Conservation (phyloP, 306 rosid species). For the Ochetophila trinervis region DNA sequence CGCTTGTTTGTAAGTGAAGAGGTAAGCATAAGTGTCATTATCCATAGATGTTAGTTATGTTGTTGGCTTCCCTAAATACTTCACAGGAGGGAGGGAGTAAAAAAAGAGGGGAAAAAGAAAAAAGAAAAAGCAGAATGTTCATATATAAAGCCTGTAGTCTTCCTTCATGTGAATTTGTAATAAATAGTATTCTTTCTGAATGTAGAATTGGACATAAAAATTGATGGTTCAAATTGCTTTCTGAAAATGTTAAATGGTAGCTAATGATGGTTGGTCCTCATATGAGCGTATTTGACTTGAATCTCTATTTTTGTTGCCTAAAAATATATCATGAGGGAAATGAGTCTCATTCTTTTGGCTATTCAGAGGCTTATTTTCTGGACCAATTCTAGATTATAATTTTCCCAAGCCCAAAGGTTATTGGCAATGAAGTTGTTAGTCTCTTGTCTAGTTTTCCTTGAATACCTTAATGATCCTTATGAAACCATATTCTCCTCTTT, state of each 20-base stretch:
- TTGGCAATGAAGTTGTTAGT: too few relatives aligned
- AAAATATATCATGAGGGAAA: too few relatives aligned
- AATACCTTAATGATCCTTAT: neutral
- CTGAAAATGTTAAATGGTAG: neutral
- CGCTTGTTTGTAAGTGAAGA: constrained; percentile 77
- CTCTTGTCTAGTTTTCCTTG: neutral
- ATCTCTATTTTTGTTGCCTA: too few relatives aligned
- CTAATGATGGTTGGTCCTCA: neutral
- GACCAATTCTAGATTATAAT: too few relatives aligned
- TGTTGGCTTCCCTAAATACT: neutral
- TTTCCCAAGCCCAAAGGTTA: too few relatives aligned
- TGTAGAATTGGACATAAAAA: too few relatives aligned
- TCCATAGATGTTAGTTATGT: constrained; percentile 16
- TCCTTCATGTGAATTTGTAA: too few relatives aligned
- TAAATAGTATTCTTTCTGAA: too few relatives aligned
- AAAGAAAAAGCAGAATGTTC: neutral
- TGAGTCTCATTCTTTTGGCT: too few relatives aligned
- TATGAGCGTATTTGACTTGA: neutral
- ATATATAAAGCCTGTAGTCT: neutral
- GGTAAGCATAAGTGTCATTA: constrained; percentile 40
- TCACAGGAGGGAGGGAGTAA: neutral
- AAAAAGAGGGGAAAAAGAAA: neutral
- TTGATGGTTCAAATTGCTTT: neutral
- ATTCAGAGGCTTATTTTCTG: too few relatives aligned
- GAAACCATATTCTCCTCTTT: neutral